Evolutionary conservation across 2,329 filamentous ascomycete species (phyloP), one percentile per base, ranked within the genome.

Genomic region (Gnomoniopsis smithogilvyi): DNA sequence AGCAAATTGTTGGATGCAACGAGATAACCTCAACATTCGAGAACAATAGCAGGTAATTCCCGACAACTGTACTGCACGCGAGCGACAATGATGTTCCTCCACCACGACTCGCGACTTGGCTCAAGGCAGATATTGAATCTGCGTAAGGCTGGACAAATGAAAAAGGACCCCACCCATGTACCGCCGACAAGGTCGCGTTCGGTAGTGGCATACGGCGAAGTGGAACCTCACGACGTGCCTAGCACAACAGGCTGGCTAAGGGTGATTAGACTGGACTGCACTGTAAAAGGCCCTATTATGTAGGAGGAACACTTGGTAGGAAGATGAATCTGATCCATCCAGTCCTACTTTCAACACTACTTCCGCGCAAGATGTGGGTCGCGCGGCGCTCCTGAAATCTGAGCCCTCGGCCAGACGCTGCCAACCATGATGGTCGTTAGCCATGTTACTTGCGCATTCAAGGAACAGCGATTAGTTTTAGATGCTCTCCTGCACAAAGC

Each of bases 111-210:
- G 38, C 3, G 38, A 15, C 12, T 6, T n/a, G 3, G 3, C 4
- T 41, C 14, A n/a, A 15, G n/a, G 12, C n/a, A 15, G 12, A 3
- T 6, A 15, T 41, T 41, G 38, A 38, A 60, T 60, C 53, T 60
- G 43, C 48, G 38, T 62, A 60, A 60, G 60, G 60, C 60, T 62
- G 60, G 60, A 41, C 45, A 50, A 49, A 47, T 50, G 30, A 54
- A 60, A 56, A 49, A 54, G 33, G n/a, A 3, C 52, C 19, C 52
- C 52, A 50, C 26, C 21, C 56, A 58, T 54, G 45, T 55, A 51
- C 55, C 46, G n/a, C 12, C 12, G 14, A 51, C 33, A 60, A 49
- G 34, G 56, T 54, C 54, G 51, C 60, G 56, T 51, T 56, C 60
- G 56, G 56, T 52, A 59, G 54, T 62, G 60, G 11, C 17, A 45